Evolutionary conservation across 2,329 filamentous ascomycete species (phyloP).

Genomic region (Sarocladium brachiariae): DNA sequence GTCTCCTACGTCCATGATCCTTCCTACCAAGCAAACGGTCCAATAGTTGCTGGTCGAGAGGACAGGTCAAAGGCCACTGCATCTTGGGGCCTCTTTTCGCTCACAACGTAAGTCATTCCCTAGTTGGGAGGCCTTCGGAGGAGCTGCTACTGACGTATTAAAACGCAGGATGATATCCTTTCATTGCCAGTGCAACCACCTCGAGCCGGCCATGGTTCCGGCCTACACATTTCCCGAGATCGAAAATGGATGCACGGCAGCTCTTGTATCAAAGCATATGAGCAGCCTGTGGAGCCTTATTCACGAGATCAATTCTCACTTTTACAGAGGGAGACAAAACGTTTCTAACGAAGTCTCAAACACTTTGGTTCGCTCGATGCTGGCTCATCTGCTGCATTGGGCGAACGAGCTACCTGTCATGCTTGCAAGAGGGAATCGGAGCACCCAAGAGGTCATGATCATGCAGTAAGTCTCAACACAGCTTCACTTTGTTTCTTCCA

Average conservation of each 20-base stretch:
- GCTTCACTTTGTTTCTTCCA: background rate
- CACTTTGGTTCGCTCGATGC: background rate
- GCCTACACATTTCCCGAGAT: background rate
- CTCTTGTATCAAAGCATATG: background rate
- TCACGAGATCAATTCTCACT: conserved; percentile 7
- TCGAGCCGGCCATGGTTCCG: background rate
- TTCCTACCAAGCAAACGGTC: background rate
- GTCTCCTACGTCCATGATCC: background rate
- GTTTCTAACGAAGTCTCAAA: background rate
- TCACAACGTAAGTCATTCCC: conserved; percentile 9
- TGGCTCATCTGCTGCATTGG: conserved; percentile 7
- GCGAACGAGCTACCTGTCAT: conserved; percentile 8
- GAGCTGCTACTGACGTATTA: background rate
- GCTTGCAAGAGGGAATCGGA: conserved; percentile 11
- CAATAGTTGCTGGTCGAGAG: background rate
- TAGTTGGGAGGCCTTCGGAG: background rate
- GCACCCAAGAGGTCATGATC: conserved; percentile 10
- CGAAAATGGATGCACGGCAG: background rate
- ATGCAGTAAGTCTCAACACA: conserved; percentile 10
- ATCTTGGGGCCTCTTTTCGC: conserved; percentile 13
- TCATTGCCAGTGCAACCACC: conserved; percentile 10
- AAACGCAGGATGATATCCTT: conserved; percentile 8
- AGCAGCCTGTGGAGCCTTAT: conserved; percentile 9
- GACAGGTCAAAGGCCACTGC: conserved; percentile 6
- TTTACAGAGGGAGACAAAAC: background rate